Evolutionary conservation across 2,329 filamentous ascomycete species (phyloP).

Genomic region (Arthrobotrys sinensis): DNA sequence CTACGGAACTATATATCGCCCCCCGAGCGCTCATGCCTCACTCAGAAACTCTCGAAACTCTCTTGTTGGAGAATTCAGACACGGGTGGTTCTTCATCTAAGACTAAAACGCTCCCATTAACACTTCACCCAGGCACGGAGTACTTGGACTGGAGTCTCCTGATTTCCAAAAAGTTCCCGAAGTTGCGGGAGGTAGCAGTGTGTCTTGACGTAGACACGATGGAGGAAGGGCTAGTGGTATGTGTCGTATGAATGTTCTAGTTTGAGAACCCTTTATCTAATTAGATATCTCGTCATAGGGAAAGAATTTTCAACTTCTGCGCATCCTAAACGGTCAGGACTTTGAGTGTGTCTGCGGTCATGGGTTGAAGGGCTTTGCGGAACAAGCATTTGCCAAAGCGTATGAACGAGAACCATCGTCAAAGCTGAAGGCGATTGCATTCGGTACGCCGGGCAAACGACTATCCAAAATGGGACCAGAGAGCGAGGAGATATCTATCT

Average conservation of each 20-base stretch:
- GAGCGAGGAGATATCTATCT: neutral
- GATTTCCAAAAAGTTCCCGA: constrained; percentile 4
- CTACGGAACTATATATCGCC: neutral
- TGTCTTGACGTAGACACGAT: neutral
- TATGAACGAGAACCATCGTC: neutral
- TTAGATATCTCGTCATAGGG: neutral
- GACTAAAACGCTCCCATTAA: neutral
- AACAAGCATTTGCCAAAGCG: neutral
- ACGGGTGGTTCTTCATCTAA: neutral
- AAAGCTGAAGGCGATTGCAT: constrained; percentile 14
- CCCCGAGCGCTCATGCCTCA: neutral
- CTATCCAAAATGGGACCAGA: neutral
- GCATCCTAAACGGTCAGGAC: neutral
- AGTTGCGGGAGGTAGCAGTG: constrained; percentile 6
- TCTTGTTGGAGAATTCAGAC: constrained; percentile 9
- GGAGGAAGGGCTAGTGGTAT: neutral
- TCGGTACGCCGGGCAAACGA: neutral
- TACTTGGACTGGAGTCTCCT: neutral
- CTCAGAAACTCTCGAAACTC: constrained; percentile 12
- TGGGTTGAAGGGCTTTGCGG: neutral
- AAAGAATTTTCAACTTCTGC: neutral
- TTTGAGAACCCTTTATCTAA: neutral
- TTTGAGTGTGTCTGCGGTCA: neutral
- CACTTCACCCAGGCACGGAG: neutral
- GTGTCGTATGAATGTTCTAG: neutral